Percentiles rank a stretch among this genome's conserved stretches.
Evolutionary conservation across 164 flowering plant species (phyloP).

Genomic region (Magnolia kwangsiensis): DNA sequence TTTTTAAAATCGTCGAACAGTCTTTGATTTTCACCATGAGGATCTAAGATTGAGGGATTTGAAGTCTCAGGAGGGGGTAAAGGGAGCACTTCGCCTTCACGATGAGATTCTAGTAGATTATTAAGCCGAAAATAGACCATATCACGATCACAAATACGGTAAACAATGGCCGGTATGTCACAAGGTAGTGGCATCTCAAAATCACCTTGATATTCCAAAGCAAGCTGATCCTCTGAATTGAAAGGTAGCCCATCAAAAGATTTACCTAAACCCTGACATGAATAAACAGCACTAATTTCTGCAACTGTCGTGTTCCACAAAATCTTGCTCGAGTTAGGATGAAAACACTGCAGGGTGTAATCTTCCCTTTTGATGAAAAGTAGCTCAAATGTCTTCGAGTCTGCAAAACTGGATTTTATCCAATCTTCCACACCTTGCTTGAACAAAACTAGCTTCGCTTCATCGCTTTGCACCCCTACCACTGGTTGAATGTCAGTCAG

Average conservation of each 20-base stretch:
- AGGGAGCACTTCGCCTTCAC: slow-evolving; percentile 15
- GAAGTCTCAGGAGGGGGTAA: slow-evolving; percentile 18
- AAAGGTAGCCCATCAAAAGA: slow-evolving; percentile 14
- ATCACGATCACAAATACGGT: slow-evolving; percentile 24
- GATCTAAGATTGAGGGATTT: not conserved
- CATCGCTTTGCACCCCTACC: slow-evolving; percentile 9
- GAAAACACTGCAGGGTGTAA: slow-evolving; percentile 34
- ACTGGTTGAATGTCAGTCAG: slow-evolving; percentile 18
- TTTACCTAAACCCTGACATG: slow-evolving; percentile 33
- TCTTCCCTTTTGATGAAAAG: slow-evolving; percentile 58
- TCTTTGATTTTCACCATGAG: slow-evolving; percentile 1
- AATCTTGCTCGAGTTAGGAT: slow-evolving; percentile 32
- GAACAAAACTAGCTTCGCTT: slow-evolving; percentile 14
- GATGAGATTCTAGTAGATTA: slow-evolving; percentile 12
- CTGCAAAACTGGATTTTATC: slow-evolving; percentile 18
- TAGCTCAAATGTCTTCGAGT: slow-evolving; percentile 16
- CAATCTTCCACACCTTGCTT: slow-evolving; percentile 22
- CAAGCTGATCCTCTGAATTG: slow-evolving; percentile 9
- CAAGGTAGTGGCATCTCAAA: slow-evolving; percentile 39
- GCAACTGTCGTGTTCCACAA: slow-evolving; percentile 53
- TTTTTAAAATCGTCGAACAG: not conserved
- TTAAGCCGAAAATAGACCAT: slow-evolving; percentile 8
- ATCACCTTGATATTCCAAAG: slow-evolving; percentile 22
- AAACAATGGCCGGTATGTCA: slow-evolving; percentile 23
- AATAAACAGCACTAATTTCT: slow-evolving; percentile 42